These are phyloP conservation scores for Fusarium sp. DNA, from an alignment of 2,329 filamentous ascomycete genomes.

Conservation along the genomic window DNA sequence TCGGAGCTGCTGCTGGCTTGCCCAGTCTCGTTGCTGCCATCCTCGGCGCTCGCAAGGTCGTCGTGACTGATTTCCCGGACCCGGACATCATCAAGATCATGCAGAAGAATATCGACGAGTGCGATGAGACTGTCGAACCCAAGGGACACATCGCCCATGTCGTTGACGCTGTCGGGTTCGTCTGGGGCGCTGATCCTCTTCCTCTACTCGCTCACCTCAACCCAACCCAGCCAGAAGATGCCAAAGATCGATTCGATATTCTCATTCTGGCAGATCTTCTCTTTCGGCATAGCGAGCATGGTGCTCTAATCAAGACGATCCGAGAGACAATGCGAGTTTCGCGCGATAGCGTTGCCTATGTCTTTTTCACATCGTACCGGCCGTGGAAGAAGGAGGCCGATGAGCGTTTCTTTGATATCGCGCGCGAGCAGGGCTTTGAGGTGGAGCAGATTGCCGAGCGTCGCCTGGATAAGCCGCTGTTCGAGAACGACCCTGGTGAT, in stretches of 20 bases:
- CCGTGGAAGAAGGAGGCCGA: conserved; percentile 91
- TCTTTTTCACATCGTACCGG: conserved; percentile 95
- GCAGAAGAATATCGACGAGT: conserved; percentile 76
- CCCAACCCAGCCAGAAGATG: conserved; percentile 26
- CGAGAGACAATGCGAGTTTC: conserved; percentile 70
- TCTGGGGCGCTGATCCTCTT: conserved; percentile 79
- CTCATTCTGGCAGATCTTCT: conserved; percentile 89
- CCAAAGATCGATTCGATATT: conserved; percentile 73
- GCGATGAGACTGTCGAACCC: conserved; percentile 52
- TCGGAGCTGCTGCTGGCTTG: conserved; percentile 88
- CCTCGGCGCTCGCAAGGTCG: conserved; percentile 74
- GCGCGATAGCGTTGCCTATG: conserved; percentile 72
- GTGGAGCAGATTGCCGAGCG: conserved; percentile 86
- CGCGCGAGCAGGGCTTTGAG: conserved; percentile 73
- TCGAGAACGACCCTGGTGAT: conserved; percentile 89
- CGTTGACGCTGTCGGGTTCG: conserved; percentile 75
- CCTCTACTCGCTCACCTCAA: conserved; percentile 69
- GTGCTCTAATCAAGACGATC: conserved; percentile 79
- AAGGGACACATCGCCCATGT: conserved; percentile 45
- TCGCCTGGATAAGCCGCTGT: conserved; percentile 86
- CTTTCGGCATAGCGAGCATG: conserved; percentile 91
- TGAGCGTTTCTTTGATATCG: conserved; percentile 85
- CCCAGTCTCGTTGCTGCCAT: conserved; percentile 82
- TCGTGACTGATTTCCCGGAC: conserved; percentile 92
- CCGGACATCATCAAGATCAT: conserved; percentile 84